Evolutionary conservation across 2,329 filamentous ascomycete species (phyloP).

Genomic region (Colletotrichum sp.): DNA sequence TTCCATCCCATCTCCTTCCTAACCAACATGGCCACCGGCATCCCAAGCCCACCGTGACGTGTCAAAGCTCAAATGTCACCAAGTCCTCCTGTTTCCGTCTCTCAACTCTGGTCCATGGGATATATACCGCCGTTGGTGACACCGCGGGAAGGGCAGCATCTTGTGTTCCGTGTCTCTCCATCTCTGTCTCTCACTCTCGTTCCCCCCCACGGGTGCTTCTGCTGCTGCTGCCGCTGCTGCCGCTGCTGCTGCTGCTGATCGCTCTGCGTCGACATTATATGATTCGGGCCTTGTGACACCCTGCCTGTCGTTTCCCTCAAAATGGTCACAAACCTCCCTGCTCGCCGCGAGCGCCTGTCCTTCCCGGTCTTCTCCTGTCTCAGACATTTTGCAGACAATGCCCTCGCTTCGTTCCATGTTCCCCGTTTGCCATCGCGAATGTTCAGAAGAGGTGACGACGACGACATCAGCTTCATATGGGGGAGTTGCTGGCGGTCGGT

Average conservation of each 20-base stretch:
- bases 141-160: neutral
- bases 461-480: neutral
- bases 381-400: constrained; percentile 23
- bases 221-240: neutral
- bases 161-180: constrained; percentile 1
- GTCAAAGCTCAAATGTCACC: neutral
- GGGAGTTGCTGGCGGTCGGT: neutral
- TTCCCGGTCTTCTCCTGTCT: constrained; percentile 32
- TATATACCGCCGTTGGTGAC: constrained; percentile 10
- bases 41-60: neutral
- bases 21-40: neutral
- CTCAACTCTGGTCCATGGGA: neutral
- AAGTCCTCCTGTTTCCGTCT: neutral
- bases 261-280: neutral
- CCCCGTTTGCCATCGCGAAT: neutral
- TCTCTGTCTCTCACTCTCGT: neutral
- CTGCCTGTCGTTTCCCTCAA: neutral
- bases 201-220: neutral
- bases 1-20: neutral
- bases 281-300: neutral
- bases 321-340: neutral
- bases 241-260: neutral
- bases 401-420: neutral
- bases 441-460: neutral
- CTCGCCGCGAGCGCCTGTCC: neutral